Evolutionary conservation across 495 filamentous ascomycete genomes (phyloP).

Genomic region (Aspergillus sparsus): DNA sequence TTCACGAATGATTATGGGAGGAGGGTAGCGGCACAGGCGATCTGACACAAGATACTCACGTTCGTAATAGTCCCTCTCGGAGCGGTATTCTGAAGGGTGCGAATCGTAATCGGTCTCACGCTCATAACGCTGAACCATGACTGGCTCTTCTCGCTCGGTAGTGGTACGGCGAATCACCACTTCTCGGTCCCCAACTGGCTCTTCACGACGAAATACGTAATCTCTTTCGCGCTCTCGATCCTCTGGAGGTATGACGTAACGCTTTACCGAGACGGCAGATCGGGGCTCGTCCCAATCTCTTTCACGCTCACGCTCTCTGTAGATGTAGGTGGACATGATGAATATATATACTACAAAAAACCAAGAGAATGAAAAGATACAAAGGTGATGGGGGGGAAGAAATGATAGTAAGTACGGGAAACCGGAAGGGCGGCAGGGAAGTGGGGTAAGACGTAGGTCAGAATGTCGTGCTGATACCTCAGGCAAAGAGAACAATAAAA

Average conservation of each 20-base stretch:
- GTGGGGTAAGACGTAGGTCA: neutral
- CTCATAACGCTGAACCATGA: slow-evolving; percentile 44
- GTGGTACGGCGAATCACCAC: slow-evolving; percentile 52
- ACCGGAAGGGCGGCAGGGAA: neutral
- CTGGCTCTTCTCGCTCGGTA: slow-evolving; percentile 45
- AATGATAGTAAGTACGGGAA: too few relatives aligned
- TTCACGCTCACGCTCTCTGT: slow-evolving; percentile 48
- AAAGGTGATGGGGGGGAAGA: slow-evolving; percentile 1
- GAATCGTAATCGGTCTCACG: slow-evolving; percentile 47
- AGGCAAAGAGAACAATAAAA: neutral
- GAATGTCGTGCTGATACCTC: too few relatives aligned
- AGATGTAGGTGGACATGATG: slow-evolving; percentile 51
- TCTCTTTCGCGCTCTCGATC: slow-evolving; percentile 47
- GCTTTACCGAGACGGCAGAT: slow-evolving; percentile 46
- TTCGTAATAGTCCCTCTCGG: slow-evolving; percentile 61
- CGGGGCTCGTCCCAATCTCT: slow-evolving; percentile 48
- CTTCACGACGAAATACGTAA: slow-evolving; percentile 42
- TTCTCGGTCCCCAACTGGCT: slow-evolving; percentile 43
- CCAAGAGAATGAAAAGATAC: neutral
- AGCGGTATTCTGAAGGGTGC: slow-evolving; percentile 41
- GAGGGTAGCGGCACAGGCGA: slow-evolving; percentile 59
- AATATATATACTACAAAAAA: slow-evolving; percentile 5
- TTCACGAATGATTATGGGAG: slow-evolving; percentile 71
- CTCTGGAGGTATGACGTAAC: slow-evolving; percentile 51
- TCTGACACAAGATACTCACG: slow-evolving; percentile 46